Evolutionary conservation across 192 early-diverging fungal genomes (phyloP), one percentile per base, ranked within the genome.

Genomic region (Diversispora epigaea): DNA sequence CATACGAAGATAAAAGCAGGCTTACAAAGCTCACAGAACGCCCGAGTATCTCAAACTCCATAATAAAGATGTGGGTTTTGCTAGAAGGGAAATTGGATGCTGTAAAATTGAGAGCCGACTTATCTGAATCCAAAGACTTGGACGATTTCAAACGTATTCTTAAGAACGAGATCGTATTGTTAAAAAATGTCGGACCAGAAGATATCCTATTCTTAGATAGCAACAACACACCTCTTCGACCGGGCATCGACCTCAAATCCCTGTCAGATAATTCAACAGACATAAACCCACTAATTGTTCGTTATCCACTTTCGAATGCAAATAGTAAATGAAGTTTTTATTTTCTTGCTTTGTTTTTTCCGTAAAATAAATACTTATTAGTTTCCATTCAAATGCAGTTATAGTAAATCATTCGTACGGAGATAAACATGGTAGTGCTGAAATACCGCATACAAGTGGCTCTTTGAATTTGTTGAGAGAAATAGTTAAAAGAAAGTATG

Each of bases 291-390:
- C 61, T 63, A 0, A 10, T 63, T 4, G 61, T 63, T 43, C 61
- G 61, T 12, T 63, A 63, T 32, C 32, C 61, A 4, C 15, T 63
- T 4, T 63, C 61, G 3, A 47, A 46, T 0, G 10, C 44, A 21
- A 52, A 21, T 0, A 68, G 47, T 68, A 50, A 49, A 19, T 49
- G 10, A 6, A 47, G 10, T n/a, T n/a, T 49, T 6, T 14, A 10
- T 68, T 68, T 68, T 50, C 32, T 19, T 49, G 19, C 0, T 11
- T 49, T 68, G 45, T 6, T 39, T 21, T 68, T 68, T 47, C 1
- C 45, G 4, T 68, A 45, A 32, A 47, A 47, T 68, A 19, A 68
- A 14, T 68, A 45, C 47, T 68, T 19, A 68, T 68, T 68, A 17
- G 17, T 68, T n/a, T 68, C 15, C 61, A n/a, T n/a, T n/a, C n/a